Evolutionary conservation across 306 rosid species (phyloP).

Genomic region (Styphnolobium japonicum): DNA sequence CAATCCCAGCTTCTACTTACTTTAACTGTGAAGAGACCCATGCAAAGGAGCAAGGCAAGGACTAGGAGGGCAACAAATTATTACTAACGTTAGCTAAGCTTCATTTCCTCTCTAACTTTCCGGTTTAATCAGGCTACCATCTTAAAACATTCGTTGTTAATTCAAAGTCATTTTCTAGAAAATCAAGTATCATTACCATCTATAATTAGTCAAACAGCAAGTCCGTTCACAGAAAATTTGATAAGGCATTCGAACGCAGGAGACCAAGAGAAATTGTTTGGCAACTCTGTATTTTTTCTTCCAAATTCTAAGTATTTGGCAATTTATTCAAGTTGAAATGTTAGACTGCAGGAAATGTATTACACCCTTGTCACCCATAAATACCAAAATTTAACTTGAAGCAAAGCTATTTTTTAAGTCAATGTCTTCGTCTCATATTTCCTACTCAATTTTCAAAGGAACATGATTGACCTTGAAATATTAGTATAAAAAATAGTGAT

Average conservation of each 20-base stretch:
- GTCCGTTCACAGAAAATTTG: background rate
- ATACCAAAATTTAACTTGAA: conserved; percentile 7
- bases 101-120: background rate
- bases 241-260: background rate
- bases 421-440: background rate
- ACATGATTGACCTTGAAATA: background rate
- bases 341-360: conserved; percentile 7
- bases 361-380: background rate
- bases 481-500: background rate
- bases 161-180: background rate
- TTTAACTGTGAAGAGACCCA: no score
- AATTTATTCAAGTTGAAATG: conserved; percentile 25
- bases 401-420: background rate
- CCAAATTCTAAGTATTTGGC: background rate
- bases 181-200: background rate
- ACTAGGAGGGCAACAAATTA: background rate
- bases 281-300: background rate
- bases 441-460: background rate
- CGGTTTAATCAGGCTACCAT: background rate
- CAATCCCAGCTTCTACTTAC: no score
- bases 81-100: background rate
- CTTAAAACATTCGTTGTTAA: background rate
- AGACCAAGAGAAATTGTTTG: background rate
- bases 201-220: background rate
- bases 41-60: no score